Base-by-base conservation (phyloP, 441 rosid genomes). In the Gossypium schwendimanii region DNA sequence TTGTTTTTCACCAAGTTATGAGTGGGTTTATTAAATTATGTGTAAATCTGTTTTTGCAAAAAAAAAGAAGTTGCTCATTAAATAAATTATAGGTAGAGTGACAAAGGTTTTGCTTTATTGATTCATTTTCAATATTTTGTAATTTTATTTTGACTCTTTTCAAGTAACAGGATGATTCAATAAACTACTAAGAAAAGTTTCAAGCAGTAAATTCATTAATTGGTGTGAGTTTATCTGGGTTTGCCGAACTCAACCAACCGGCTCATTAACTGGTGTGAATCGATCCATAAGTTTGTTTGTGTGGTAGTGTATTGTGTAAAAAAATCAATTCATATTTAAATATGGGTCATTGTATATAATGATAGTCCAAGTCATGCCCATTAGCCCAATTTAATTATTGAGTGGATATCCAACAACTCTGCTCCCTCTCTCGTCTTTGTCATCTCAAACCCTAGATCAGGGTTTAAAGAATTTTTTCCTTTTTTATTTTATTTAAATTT, bases 381-480 rank as follows among this genome's bases (percentile, higher is more conserved):
- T 1, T 4, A 2, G n/a, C 53, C 69, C 7, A 20, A 63, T 41
- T 20, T 20, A 41, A 20, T 18, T 1, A 20, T 20, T 59, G 10
- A n/a, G 65, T 0, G 45, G 12, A 3, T 8, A 3, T 15, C 12
- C 63, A 31, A 31, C 45, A 61, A 15, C 6, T 61, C 47, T 15
- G 24, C 66, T n/a, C 18, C 24, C 6, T 61, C 45, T 15, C 55
- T 50, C 55, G 55, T 50, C 55, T 15, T 4, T 50, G 55, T 50
- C 55, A 50, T 50, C 55, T 50, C 18, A n/a, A 50, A 50, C 60
- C 60, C 61, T 57, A 57, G 61, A 57, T 57, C 61, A 57, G 31
- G 31, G 31, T 21, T 57, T 55, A 55, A 23, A 54, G 60, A 20
- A 8, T 20, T 54, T 1, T 10, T 12, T 50, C 31, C 0, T 50